A percentile compares a stretch with the other conserved stretches of the same genome.
These are phyloP conservation scores for Aspergillus bridgeri DNA, from an alignment of 495 filamentous ascomycete genomes.

Conservation along the genomic window DNA sequence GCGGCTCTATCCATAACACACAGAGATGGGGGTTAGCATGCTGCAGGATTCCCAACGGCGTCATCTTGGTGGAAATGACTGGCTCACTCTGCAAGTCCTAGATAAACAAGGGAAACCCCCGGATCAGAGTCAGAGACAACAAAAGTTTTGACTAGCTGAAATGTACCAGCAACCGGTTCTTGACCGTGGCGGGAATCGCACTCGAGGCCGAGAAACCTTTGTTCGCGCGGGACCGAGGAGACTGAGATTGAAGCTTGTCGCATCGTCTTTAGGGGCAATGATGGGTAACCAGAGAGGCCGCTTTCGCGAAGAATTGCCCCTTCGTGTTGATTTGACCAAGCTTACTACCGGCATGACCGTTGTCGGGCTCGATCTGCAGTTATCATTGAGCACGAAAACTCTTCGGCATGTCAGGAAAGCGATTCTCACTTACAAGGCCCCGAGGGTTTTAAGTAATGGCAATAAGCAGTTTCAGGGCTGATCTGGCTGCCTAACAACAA, in stretches of 20 bases:
- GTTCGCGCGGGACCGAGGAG: constrained; percentile 17
- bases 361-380: background rate
- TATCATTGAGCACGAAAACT: background rate
- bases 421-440: background rate
- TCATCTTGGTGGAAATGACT: constrained; percentile 2
- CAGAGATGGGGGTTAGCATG: constrained; percentile 16
- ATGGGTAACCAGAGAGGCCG: constrained; percentile 39
- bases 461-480: background rate
- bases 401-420: background rate
- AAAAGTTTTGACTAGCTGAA: constrained; percentile 7
- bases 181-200: constrained; percentile 52
- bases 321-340: constrained; percentile 35
- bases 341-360: constrained; percentile 38
- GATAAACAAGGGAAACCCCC: constrained; percentile 13
- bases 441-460: background rate
- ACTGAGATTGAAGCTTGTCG: constrained; percentile 9
- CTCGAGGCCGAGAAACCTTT: constrained; percentile 36
- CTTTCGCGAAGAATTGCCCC: constrained; percentile 34
- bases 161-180: constrained; percentile 54
- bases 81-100: constrained; percentile 52
- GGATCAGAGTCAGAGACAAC: constrained; percentile 11
- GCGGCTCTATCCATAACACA: constrained; percentile 37
- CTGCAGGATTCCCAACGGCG: background rate
- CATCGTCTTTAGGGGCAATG: constrained; percentile 49
- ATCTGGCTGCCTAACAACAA: background rate